Percentiles rank a stretch among this genome's conserved stretches.
Evolutionary conservation across 1,284 basidiomycete genomes (phyloP).

Genomic region (Boletus smithii): DNA sequence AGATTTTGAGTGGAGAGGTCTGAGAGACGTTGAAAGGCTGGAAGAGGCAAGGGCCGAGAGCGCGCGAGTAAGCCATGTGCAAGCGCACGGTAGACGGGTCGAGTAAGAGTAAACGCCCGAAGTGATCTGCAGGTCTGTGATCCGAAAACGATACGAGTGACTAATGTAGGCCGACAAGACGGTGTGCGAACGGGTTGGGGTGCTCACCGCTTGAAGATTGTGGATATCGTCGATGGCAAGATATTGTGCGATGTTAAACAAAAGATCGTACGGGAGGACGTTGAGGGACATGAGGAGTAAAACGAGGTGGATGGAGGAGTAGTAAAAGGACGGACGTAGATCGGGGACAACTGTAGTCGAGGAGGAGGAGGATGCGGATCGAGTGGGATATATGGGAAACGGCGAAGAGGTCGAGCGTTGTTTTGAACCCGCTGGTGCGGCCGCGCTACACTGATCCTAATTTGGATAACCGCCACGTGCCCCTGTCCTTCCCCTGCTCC

Average conservation of each 20-base stretch:
- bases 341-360: slow-evolving; percentile 3
- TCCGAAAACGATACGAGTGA: slow-evolving; percentile 1
- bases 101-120: slow-evolving; percentile 55
- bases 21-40: slow-evolving; percentile 62
- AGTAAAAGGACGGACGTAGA: slow-evolving; percentile 1
- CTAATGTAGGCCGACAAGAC: not conserved
- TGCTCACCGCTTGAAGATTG: slow-evolving; percentile 56
- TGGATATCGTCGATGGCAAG: slow-evolving; percentile 57
- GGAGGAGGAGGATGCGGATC: slow-evolving; percentile 9
- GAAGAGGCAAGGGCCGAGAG: slow-evolving; percentile 63
- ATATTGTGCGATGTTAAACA: slow-evolving; percentile 60
- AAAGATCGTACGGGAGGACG: slow-evolving; percentile 62
- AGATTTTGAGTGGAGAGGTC: slow-evolving; percentile 60
- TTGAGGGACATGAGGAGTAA: slow-evolving; percentile 36
- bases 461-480: slow-evolving; percentile 9
- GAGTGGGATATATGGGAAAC: slow-evolving; percentile 17
- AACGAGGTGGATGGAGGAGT: not conserved
- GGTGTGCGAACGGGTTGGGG: not conserved
- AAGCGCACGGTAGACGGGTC: slow-evolving; percentile 62
- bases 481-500: too few species aligned
- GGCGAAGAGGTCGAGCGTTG: slow-evolving; percentile 4
- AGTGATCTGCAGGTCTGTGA: slow-evolving; percentile 58
- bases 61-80: slow-evolving; percentile 57
- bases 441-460: slow-evolving; percentile 11
- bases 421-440: slow-evolving; percentile 2